Evolutionary conservation across 305 asterid species (phyloP).

Genomic region (Fraxinus sp.): DNA sequence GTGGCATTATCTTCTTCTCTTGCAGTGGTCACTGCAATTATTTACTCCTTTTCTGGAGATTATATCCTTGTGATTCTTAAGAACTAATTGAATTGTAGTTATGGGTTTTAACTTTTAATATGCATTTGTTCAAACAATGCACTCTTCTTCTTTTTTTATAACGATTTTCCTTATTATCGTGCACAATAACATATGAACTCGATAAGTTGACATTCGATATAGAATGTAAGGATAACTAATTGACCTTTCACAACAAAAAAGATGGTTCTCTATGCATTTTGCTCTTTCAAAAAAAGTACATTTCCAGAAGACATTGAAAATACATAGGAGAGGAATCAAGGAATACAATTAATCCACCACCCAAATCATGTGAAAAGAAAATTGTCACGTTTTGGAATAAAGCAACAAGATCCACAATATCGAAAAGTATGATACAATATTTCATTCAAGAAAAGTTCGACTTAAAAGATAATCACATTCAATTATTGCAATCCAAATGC

Average conservation of each 20-base stretch:
- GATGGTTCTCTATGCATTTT: neutral
- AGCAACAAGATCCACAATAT: neutral
- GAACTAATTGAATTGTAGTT: neutral
- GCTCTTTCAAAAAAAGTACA: neutral
- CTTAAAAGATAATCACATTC: neutral
- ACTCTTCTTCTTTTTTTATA: neutral
- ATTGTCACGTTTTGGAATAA: neutral
- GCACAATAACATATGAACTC: neutral
- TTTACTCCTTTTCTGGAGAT: neutral
- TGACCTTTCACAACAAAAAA: neutral
- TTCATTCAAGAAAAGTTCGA: neutral
- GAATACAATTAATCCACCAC: neutral
- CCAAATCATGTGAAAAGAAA: neutral
- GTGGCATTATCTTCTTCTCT: neutral
- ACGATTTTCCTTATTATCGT: neutral
- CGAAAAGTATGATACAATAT: neutral
- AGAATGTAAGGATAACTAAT: neutral
- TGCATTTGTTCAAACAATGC: neutral
- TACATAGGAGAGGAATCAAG: neutral
- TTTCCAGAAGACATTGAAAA: neutral
- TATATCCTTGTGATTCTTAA: neutral
- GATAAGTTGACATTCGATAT: neutral
- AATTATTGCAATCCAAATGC: neutral
- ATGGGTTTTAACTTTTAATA: neutral
- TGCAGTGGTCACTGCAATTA: neutral